These are phyloP conservation scores for Rhododendron griersonianum DNA, from an alignment of 148 eudicot genomes.

Conservation along the genomic window DNA sequence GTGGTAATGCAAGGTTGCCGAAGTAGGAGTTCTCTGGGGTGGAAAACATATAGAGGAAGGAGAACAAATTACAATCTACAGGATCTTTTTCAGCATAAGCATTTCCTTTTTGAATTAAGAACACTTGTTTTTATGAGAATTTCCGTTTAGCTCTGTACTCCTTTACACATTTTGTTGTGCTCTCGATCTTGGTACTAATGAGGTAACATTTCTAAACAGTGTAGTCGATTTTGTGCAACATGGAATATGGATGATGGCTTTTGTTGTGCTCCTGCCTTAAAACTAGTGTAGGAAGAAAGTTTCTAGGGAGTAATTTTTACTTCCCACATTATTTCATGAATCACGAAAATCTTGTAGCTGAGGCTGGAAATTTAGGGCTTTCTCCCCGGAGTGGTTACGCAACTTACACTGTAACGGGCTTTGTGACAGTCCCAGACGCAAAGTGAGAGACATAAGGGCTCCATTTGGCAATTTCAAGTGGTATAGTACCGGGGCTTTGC, in stretches of 20 bases:
- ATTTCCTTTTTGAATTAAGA: neutral
- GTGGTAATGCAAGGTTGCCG: neutral
- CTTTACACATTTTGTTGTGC: neutral
- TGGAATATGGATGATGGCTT: neutral
- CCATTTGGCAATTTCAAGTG: neutral
- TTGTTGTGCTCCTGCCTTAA: neutral
- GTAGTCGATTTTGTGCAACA: neutral
- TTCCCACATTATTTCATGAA: neutral
- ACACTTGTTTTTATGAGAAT: neutral
- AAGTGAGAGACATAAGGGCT: neutral
- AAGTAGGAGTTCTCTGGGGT: neutral
- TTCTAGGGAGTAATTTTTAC: neutral
- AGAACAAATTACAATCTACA: too few species aligned
- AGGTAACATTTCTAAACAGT: neutral
- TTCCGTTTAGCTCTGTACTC: neutral
- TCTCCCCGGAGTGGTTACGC: neutral
- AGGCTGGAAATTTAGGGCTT: neutral
- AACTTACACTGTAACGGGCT: neutral
- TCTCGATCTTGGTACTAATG: neutral
- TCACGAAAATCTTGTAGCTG: neutral
- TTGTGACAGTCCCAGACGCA: neutral
- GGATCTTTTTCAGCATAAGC: neutral
- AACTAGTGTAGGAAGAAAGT: neutral
- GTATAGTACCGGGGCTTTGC: neutral
- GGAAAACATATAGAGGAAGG: neutral